Conservation (phyloP, 805 yeast species). For the Cyberlindnera suaveolens region DNA sequence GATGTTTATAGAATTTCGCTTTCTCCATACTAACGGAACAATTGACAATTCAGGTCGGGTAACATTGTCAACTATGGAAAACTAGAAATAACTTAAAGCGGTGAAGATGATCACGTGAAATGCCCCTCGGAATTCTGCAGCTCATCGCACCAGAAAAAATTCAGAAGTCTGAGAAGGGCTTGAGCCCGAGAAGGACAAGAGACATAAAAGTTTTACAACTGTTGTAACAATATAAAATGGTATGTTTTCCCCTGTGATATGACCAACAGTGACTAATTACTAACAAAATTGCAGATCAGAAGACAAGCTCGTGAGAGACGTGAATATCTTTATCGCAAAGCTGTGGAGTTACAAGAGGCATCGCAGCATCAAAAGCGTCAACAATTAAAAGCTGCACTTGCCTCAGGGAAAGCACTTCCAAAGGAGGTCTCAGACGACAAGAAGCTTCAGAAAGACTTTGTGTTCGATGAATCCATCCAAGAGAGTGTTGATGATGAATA, state of each 20-base stretch:
- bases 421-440: constrained; percentile 88
- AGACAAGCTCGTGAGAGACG: constrained; percentile 95
- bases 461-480: constrained; percentile 75
- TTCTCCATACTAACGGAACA: no score
- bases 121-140: no score
- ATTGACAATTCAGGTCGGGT: no score
- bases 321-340: constrained; percentile 85
- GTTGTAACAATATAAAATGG: no score
- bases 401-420: constrained; percentile 84
- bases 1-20: no score
- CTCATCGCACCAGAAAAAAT: no score
- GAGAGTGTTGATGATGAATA: constrained; percentile 86
- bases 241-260: background rate
- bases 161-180: no score
- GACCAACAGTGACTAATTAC: background rate
- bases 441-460: constrained; percentile 70
- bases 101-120: no score
- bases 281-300: constrained; percentile 32
- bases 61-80: no score
- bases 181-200: no score
- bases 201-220: no score
- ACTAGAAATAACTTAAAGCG: no score
- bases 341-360: constrained; percentile 86
- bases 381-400: constrained; percentile 79
- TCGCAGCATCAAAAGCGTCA: constrained; percentile 80